These are phyloP conservation scores for Dictyostelium capitatum DNA, from an alignment of 78 protist genomes.

Conservation along the genomic window DNA sequence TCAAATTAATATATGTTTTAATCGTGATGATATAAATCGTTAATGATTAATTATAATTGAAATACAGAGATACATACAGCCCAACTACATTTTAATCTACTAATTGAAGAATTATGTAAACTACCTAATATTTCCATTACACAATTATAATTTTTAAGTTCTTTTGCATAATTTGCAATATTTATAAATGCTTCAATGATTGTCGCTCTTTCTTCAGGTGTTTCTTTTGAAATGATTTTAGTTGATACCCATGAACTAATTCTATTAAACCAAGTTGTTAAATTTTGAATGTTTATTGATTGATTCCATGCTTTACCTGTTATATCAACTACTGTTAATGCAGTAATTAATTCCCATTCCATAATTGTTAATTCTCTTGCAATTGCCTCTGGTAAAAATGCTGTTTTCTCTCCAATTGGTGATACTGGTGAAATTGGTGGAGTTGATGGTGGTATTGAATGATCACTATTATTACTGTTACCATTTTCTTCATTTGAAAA, in stretches of 20 bases:
- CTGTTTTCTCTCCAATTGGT: constrained; percentile 28
- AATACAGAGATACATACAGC: neutral
- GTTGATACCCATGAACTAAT: constrained; percentile 79
- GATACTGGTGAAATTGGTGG: neutral
- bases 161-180: constrained; percentile 72
- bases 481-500: neutral
- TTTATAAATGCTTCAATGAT: constrained; percentile 76
- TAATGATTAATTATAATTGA: neutral
- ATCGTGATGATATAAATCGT: no score
- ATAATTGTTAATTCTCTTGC: constrained; percentile 70
- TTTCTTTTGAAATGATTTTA: constrained; percentile 81
- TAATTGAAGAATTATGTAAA: constrained; percentile 69
- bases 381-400: constrained; percentile 63
- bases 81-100: constrained; percentile 79
- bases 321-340: constrained; percentile 41
- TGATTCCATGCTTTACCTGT: constrained; percentile 46
- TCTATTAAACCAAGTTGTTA: constrained; percentile 74
- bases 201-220: constrained; percentile 80
- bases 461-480: neutral
- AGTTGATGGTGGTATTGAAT: neutral
- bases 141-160: constrained; percentile 77
- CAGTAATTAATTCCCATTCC: constrained; percentile 71
- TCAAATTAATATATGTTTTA: no score
- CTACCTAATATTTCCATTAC: constrained; percentile 83
- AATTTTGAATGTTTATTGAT: constrained; percentile 57